These are phyloP conservation scores for Chalciporus sphaerocephalus DNA, from an alignment of 768 basidiomycete genomes.

Conservation along the genomic window DNA sequence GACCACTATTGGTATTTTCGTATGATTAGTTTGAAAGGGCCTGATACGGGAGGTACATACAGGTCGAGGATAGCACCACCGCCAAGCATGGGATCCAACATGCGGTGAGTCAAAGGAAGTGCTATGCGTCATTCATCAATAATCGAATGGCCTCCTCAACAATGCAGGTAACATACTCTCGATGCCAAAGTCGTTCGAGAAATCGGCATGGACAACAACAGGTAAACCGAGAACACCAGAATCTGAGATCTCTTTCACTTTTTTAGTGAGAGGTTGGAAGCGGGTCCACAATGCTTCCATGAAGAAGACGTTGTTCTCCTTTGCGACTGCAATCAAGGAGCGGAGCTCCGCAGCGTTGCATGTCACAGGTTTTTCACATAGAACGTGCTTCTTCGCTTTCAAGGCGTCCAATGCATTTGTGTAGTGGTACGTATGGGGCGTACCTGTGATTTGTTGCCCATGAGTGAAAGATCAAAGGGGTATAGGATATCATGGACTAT, in stretches of 20 bases:
- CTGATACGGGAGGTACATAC: conserved; percentile 53
- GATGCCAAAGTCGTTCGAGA: conserved; percentile 64
- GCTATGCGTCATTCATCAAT: conserved; percentile 35
- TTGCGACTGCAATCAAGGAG: conserved; percentile 69
- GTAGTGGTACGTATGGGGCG: conserved; percentile 84
- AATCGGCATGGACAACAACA: conserved; percentile 68
- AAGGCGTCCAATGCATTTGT: conserved; percentile 71
- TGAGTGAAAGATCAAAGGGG: not conserved
- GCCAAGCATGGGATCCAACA: conserved; percentile 73
- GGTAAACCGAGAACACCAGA: conserved; percentile 63
- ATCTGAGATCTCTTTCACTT: conserved; percentile 61
- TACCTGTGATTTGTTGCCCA: conserved; percentile 41
- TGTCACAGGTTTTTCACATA: conserved; percentile 88
- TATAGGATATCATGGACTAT: conserved; percentile 2
- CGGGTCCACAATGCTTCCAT: conserved; percentile 93
- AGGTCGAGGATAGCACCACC: conserved; percentile 83
- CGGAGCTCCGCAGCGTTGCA: conserved; percentile 70
- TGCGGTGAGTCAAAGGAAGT: conserved; percentile 64
- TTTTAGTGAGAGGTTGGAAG: conserved; percentile 68
- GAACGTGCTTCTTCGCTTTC: conserved; percentile 75
- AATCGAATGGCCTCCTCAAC: not conserved
- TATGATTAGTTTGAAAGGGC: not conserved
- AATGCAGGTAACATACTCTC: conserved; percentile 40
- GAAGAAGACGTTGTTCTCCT: conserved; percentile 76
- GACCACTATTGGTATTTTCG: conserved; percentile 42